These are phyloP conservation scores for Begonia fuchsioides DNA, from an alignment of 306 rosid species.

Conservation along the genomic window DNA sequence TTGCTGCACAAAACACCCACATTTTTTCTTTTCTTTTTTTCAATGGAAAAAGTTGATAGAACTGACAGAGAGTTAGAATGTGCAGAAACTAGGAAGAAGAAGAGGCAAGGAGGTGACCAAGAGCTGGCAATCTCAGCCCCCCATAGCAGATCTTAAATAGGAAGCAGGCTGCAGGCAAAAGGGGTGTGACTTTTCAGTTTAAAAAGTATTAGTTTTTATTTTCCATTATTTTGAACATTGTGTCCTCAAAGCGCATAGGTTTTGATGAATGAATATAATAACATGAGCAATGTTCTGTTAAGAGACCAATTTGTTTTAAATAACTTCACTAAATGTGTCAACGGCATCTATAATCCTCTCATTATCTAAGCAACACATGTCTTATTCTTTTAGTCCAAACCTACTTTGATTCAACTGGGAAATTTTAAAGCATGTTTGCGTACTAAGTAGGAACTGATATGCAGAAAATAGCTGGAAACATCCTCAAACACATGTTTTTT, in stretches of 20 bases:
- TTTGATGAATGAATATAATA: conserved; percentile 60
- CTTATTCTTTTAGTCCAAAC: no score
- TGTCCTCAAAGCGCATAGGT: conserved; percentile 44
- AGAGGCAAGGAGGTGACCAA: conserved; percentile 36
- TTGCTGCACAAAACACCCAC: conserved; percentile 54
- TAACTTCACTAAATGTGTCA: conserved; percentile 27
- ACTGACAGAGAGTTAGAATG: conserved; percentile 10
- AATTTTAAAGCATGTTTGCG: no score
- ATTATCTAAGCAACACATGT: no score
- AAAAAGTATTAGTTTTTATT: not conserved
- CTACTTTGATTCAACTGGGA: no score
- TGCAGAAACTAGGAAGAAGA: conserved; percentile 19
- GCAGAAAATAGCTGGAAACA: no score
- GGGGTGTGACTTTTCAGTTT: no score
- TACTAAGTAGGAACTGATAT: no score
- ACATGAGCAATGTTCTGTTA: conserved; percentile 24
- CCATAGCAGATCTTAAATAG: conserved; percentile 57
- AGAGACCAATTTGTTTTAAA: conserved; percentile 27
- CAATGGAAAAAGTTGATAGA: conserved; percentile 13
- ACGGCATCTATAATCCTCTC: conserved; percentile 20
- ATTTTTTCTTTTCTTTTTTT: conserved; percentile 13
- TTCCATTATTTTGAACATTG: conserved; percentile 31
- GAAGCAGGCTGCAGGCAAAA: not conserved
- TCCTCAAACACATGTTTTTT: no score
- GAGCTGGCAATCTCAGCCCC: conserved; percentile 53